Evolutionary conservation across 2,329 filamentous ascomycete species (phyloP).

Genomic region (Arthroderma sp.): DNA sequence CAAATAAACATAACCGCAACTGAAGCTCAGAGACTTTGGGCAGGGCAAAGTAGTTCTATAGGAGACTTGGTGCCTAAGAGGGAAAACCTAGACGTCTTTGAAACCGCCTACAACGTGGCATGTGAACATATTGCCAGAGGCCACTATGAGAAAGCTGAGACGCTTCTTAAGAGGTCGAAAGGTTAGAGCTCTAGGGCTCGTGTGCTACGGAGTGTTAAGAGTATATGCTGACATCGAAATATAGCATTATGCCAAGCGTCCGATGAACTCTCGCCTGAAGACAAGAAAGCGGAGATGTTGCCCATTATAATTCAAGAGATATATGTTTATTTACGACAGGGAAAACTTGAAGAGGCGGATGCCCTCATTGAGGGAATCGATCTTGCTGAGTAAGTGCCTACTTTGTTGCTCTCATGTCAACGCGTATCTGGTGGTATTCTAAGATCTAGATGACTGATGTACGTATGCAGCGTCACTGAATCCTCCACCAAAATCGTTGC

Average conservation of each 20-base stretch:
- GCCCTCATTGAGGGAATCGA: conserved; percentile 41
- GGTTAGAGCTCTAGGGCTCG: conserved; percentile 24
- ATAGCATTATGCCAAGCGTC: conserved; percentile 47
- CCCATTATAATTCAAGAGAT: conserved; percentile 51
- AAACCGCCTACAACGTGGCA: conserved; percentile 54
- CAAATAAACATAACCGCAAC: conserved; percentile 50
- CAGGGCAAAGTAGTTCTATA: conserved; percentile 31
- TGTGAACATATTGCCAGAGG: conserved; percentile 51
- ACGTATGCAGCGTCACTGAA: conserved; percentile 41
- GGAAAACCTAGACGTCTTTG: conserved; percentile 52
- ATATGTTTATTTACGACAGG: conserved; percentile 45
- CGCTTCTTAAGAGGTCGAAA: conserved; percentile 48
- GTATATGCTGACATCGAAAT: not conserved
- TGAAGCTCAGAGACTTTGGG: conserved; percentile 52
- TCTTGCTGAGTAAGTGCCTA: conserved; percentile 37
- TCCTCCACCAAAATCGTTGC: conserved; percentile 48
- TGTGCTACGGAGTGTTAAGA: not conserved
- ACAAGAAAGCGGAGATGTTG: conserved; percentile 47
- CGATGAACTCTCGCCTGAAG: conserved; percentile 47
- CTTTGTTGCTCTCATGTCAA: not conserved
- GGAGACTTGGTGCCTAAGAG: conserved; percentile 38
- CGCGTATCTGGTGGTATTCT: not conserved
- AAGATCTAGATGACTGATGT: conserved; percentile 7
- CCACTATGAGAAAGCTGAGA: conserved; percentile 45
- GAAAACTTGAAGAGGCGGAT: conserved; percentile 45